phyloP scores from a whole-genome alignment of 441 rosid species.

The Populus tomentosa region DNA sequence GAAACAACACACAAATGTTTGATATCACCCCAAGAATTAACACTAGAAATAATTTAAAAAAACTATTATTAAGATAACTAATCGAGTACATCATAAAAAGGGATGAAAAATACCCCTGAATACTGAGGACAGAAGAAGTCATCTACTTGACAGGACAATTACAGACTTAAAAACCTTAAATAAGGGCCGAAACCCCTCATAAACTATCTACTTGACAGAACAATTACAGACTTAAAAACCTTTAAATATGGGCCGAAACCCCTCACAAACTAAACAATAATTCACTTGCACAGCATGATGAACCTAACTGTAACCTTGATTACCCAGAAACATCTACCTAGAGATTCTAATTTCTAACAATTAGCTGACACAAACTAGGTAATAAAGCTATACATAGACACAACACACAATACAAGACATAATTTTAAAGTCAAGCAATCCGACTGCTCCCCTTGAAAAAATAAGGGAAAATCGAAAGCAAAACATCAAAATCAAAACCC shows the following conservation, averaged over 20 bases:
- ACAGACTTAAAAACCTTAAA: background rate
- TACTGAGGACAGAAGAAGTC: background rate
- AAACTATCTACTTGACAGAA: background rate
- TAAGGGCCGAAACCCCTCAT: background rate
- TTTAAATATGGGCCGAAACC: background rate
- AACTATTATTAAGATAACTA: background rate
- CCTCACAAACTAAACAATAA: background rate
- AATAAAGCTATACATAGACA: slow-evolving; percentile 3
- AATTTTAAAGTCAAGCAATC: slow-evolving; percentile 20
- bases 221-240: background rate
- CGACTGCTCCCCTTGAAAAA: slow-evolving; percentile 78
- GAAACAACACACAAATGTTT: too few relatives aligned
- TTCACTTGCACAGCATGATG: background rate
- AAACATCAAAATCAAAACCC: slow-evolving; percentile 16
- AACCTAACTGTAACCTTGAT: background rate
- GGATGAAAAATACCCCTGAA: background rate
- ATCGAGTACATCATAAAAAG: background rate
- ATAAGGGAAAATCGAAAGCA: slow-evolving; percentile 51
- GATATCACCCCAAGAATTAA: background rate
- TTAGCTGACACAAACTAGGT: background rate
- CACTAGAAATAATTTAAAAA: background rate
- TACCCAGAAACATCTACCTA: background rate
- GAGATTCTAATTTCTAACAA: background rate
- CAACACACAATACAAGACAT: background rate
- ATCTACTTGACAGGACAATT: background rate